Evolutionary conservation across 2,329 filamentous ascomycete genomes (phyloP).

Genomic region (Stylonectria norvegica): DNA sequence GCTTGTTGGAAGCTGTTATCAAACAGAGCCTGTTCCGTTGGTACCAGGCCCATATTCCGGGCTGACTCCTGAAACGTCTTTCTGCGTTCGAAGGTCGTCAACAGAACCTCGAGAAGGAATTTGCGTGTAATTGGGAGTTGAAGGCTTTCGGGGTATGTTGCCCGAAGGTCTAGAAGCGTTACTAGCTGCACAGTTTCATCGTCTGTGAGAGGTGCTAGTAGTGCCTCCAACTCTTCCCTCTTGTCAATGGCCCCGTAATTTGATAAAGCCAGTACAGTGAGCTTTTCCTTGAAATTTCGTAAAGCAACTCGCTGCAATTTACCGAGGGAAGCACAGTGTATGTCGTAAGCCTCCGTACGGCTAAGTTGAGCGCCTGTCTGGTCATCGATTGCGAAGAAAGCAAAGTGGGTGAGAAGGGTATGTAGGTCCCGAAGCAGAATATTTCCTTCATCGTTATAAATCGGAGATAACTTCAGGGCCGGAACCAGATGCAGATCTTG

Average conservation of each 20-base stretch:
- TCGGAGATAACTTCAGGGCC: slow-evolving; percentile 71
- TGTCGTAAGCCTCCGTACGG: slow-evolving; percentile 70
- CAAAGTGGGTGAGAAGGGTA: slow-evolving; percentile 79
- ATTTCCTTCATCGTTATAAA: slow-evolving; percentile 73
- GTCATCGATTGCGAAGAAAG: slow-evolving; percentile 86
- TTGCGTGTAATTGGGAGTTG: slow-evolving; percentile 60
- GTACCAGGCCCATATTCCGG: slow-evolving; percentile 68
- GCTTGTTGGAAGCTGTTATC: slow-evolving; percentile 75
- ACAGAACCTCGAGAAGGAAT: slow-evolving; percentile 67
- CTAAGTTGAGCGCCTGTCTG: slow-evolving; percentile 77
- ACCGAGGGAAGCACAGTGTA: slow-evolving; percentile 73
- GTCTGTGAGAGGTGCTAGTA: slow-evolving; percentile 71
- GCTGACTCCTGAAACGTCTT: slow-evolving; percentile 80
- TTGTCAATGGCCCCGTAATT: slow-evolving; percentile 88
- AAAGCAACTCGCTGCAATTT: slow-evolving; percentile 74
- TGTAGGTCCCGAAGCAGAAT: slow-evolving; percentile 77
- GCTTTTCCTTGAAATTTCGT: slow-evolving; percentile 81
- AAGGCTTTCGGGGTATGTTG: slow-evolving; percentile 71
- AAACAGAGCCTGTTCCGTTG: slow-evolving; percentile 79
- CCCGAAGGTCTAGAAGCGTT: slow-evolving; percentile 70
- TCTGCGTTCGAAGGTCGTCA: slow-evolving; percentile 71
- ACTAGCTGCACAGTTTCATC: slow-evolving; percentile 70
- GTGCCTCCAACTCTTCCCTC: slow-evolving; percentile 70
- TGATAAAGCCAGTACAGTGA: slow-evolving; percentile 86
- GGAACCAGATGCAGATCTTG: slow-evolving; percentile 82